These are phyloP conservation scores for Xylaria scruposa DNA, from an alignment of 495 filamentous ascomycete genomes.

Conservation along the genomic window DNA sequence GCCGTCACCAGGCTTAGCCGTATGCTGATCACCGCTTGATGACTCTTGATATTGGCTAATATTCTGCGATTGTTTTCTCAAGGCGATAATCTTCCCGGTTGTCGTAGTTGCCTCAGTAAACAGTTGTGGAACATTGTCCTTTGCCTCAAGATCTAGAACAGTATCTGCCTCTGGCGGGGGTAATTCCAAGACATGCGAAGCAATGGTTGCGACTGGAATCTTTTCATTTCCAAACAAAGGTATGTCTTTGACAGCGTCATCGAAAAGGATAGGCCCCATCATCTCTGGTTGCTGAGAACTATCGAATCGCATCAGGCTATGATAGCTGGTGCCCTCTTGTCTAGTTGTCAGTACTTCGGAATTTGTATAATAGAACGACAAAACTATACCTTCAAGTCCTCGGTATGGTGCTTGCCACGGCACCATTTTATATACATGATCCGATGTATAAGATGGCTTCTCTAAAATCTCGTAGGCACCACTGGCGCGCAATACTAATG, in stretches of 20 bases:
- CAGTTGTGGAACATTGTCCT: slow-evolving; percentile 33
- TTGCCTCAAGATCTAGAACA: slow-evolving; percentile 38
- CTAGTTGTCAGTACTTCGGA: slow-evolving; percentile 27
- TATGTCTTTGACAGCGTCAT: slow-evolving; percentile 48
- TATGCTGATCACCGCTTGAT: slow-evolving; percentile 18
- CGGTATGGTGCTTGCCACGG: slow-evolving; percentile 54
- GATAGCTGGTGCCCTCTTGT: slow-evolving; percentile 51
- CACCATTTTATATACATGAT: slow-evolving; percentile 56
- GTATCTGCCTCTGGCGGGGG: slow-evolving; percentile 33
- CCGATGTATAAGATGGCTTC: slow-evolving; percentile 61
- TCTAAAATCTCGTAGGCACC: slow-evolving; percentile 71
- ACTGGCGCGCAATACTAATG: slow-evolving; percentile 71
- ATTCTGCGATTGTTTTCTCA: slow-evolving; percentile 43
- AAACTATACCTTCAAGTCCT: slow-evolving; percentile 50
- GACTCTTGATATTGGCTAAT: slow-evolving; percentile 24
- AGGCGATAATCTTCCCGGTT: slow-evolving; percentile 47
- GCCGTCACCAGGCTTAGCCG: slow-evolving; percentile 6
- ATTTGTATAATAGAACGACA: not conserved
- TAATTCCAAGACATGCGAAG: slow-evolving; percentile 44
- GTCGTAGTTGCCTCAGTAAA: slow-evolving; percentile 42
- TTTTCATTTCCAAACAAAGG: slow-evolving; percentile 54
- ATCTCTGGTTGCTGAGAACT: slow-evolving; percentile 48
- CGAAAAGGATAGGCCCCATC: slow-evolving; percentile 52
- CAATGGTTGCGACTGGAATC: slow-evolving; percentile 37
- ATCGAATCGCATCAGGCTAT: slow-evolving; percentile 55